A percentile compares a stretch with the other conserved stretches of the same genome.
Evolutionary conservation across 129 eudicot genomes (phyloP).

Genomic region (Artemisia argyi): DNA sequence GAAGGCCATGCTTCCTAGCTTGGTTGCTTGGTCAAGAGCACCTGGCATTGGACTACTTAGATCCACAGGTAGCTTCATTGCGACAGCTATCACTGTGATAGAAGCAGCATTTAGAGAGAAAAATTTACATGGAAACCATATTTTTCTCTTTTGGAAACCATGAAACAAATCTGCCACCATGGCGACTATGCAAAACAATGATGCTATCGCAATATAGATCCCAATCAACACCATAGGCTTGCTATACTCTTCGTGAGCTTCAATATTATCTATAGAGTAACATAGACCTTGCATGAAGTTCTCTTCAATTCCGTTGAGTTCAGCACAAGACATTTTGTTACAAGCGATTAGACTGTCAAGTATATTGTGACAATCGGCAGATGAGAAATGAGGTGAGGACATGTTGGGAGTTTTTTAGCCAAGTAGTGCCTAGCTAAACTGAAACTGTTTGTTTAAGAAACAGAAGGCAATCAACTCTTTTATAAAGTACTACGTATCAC

Average conservation of each 20-base stretch:
- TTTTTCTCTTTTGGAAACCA: conserved; percentile 13
- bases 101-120: conserved; percentile 27
- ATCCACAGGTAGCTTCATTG: conserved; percentile 29
- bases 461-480: too few species aligned
- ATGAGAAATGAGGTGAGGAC: background rate
- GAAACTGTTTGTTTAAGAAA: too few species aligned
- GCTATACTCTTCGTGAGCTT: background rate
- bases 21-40: background rate
- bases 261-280: too few species aligned
- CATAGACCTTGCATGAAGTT: background rate
- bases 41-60: conserved; percentile 19
- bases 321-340: background rate
- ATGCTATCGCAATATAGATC: conserved; percentile 27
- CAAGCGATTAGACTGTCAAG: background rate
- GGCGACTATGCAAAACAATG: conserved; percentile 17
- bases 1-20: conserved; percentile 15
- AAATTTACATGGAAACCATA: conserved; percentile 29
- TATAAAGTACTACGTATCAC: background rate
- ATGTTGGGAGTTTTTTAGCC: background rate
- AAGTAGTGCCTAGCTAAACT: too few species aligned
- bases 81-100: background rate
- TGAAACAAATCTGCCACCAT: conserved; percentile 20
- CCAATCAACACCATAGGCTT: conserved; percentile 32
- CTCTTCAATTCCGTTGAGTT: background rate
- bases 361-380: background rate